Evolutionary conservation across 345 rosid genomes (phyloP).

Genomic region (Noccaea bulbosa): DNA sequence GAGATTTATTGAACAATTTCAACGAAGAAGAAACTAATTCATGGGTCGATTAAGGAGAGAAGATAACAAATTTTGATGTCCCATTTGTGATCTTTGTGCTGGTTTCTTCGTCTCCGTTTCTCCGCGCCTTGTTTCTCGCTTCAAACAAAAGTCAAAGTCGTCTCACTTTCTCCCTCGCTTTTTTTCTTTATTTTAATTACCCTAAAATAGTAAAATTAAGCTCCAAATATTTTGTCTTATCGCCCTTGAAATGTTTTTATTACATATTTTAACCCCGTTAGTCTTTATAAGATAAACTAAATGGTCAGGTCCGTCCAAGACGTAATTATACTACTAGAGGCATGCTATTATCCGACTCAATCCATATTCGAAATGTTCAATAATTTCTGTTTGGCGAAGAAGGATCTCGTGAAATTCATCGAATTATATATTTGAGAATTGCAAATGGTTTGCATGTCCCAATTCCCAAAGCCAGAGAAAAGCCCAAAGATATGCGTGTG

Average conservation of each 20-base stretch:
- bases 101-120: conserved; percentile 33
- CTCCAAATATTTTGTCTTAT: neutral
- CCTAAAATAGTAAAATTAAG: conserved; percentile 8
- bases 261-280: neutral
- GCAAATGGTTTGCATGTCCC: neutral
- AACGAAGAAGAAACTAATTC: neutral
- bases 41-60: neutral
- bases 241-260: neutral
- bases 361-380: too few relatives aligned
- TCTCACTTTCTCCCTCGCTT: conserved; percentile 36
- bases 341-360: too few relatives aligned
- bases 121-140: conserved; percentile 85
- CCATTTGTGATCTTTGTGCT: neutral
- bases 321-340: too few relatives aligned
- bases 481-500: neutral
- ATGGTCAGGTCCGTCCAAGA: too few relatives aligned
- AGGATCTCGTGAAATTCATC: neutral
- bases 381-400: neutral
- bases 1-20: neutral
- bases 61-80: neutral
- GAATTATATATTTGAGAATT: neutral
- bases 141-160: conserved; percentile 46
- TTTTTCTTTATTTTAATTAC: neutral
- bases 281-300: neutral
- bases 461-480: neutral